Conservation (phyloP, 805 yeast genomes). For the Komagataella ulmi region DNA sequence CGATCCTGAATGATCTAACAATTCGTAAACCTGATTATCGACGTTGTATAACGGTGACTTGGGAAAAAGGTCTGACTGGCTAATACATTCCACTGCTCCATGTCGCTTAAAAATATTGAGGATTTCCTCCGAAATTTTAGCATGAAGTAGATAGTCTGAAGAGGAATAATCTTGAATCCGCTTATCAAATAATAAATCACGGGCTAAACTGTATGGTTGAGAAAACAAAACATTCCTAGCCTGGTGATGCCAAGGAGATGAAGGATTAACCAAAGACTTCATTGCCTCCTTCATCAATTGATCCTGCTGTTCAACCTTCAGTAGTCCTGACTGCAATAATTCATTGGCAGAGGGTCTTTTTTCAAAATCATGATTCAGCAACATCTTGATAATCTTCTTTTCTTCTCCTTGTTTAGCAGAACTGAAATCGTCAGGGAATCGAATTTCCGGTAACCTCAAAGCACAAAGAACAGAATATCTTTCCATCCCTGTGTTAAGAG, state of each 20-base stretch:
- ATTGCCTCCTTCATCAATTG: constrained; percentile 81
- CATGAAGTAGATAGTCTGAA: constrained; percentile 41
- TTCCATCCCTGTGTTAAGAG: constrained; percentile 88
- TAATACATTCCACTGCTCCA: constrained; percentile 66
- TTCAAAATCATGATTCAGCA: constrained; percentile 70
- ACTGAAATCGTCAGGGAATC: constrained; percentile 62
- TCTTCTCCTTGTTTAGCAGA: constrained; percentile 39
- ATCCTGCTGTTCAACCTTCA: constrained; percentile 86
- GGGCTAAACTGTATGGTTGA: constrained; percentile 75
- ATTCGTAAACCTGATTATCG: constrained; percentile 58
- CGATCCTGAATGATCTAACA: constrained; percentile 76
- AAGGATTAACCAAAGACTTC: constrained; percentile 73
- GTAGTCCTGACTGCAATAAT: constrained; percentile 63
- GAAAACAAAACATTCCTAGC: constrained; percentile 78
- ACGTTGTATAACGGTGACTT: constrained; percentile 59
- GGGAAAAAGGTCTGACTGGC: constrained; percentile 64
- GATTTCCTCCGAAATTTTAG: constrained; percentile 47
- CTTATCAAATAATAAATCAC: constrained; percentile 71
- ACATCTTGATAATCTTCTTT: constrained; percentile 46
- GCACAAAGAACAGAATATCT: constrained; percentile 60
- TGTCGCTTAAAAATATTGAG: constrained; percentile 57
- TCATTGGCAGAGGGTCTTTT: constrained; percentile 71
- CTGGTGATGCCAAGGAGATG: constrained; percentile 90
- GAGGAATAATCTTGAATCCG: constrained; percentile 15
- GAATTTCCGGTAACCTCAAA: constrained; percentile 43